These are phyloP conservation scores for Hemileccinum impolitum DNA, from an alignment of 768 basidiomycete species.

Conservation along the genomic window DNA sequence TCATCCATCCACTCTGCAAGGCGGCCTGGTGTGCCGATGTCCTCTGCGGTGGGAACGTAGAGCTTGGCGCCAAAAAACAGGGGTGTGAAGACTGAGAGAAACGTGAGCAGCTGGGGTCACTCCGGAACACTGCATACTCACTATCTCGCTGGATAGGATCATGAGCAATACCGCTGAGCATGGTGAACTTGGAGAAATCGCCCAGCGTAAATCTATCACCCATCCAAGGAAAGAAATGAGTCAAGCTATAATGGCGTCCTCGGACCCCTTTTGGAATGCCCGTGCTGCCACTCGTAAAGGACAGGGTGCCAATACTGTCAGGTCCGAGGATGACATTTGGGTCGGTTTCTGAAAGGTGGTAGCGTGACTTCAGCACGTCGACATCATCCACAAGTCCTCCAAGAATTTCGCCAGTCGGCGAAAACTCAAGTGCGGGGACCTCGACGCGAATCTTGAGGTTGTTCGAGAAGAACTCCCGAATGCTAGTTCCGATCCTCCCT, in stretches of 20 bases:
- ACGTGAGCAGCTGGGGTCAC: slow-evolving; percentile 2
- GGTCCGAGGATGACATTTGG: slow-evolving; percentile 88
- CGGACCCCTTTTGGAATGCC: slow-evolving; percentile 98
- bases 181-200: slow-evolving; percentile 83
- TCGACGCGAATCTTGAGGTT: slow-evolving; percentile 86
- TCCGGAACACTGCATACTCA: slow-evolving; percentile 43
- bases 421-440: slow-evolving; percentile 83
- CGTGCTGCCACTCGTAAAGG: slow-evolving; percentile 96
- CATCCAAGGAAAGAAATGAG: slow-evolving; percentile 99
- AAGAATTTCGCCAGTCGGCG: slow-evolving; percentile 55
- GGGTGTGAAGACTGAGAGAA: slow-evolving; percentile 85
- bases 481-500: slow-evolving; percentile 72
- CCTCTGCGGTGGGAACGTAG: slow-evolving; percentile 94
- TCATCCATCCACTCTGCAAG: slow-evolving; percentile 99
- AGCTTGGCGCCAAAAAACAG: slow-evolving; percentile 95
- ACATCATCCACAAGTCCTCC: slow-evolving; percentile 52
- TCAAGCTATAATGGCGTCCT: slow-evolving; percentile 92
- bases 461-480: slow-evolving; percentile 75
- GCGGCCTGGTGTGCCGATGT: slow-evolving; percentile 94
- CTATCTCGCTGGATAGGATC: slow-evolving; percentile 99
- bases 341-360: slow-evolving; percentile 59
- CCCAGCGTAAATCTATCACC: slow-evolving; percentile 76
- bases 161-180: slow-evolving; percentile 98
- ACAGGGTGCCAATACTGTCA: slow-evolving; percentile 89
- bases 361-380: slow-evolving; percentile 62